phyloP scores from a whole-genome alignment of 176 grass and related monocot species.

The Saccharum officinarum region DNA sequence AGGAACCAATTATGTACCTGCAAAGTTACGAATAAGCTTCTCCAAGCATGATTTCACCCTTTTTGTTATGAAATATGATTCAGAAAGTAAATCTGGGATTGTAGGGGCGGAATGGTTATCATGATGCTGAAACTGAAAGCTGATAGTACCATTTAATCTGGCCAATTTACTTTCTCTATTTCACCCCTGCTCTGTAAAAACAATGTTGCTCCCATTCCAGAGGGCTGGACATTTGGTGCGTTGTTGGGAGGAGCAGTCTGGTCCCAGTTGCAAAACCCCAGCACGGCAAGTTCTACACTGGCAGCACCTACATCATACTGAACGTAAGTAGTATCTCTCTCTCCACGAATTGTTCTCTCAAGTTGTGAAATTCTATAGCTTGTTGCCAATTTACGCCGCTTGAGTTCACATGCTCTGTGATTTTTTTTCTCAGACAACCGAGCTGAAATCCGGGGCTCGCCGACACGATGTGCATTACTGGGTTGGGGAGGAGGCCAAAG shows the following conservation, averaged over 20 bases:
- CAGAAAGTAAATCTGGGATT: background rate
- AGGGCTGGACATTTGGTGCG: conserved; percentile 80
- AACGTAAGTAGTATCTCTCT: conserved; percentile 37
- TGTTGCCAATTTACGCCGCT: background rate
- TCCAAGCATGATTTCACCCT: background rate
- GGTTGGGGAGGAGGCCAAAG: conserved; percentile 67
- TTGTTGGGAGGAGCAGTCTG: conserved; percentile 47
- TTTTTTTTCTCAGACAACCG: conserved; percentile 58
- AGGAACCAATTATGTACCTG: background rate
- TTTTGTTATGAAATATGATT: background rate
- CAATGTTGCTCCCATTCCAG: conserved; percentile 25
- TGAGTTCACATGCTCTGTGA: background rate
- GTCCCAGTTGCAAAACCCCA: conserved; percentile 57
- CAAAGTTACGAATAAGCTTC: background rate
- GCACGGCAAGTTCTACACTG: conserved; percentile 76
- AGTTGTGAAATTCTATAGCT: background rate
- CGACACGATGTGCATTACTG: conserved; percentile 82
- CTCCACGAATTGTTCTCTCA: background rate
- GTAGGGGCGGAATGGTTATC: background rate
- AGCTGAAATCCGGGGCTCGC: conserved; percentile 58
- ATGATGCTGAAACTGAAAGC: background rate
- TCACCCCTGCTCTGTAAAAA: background rate
- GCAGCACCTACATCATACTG: conserved; percentile 70
- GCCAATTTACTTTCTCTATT: background rate
- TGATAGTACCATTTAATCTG: background rate